A percentile compares a stretch with the other conserved stretches of the same genome.
Conservation (phyloP, 148 eudicot species). For the Arbutus unedo region DNA sequence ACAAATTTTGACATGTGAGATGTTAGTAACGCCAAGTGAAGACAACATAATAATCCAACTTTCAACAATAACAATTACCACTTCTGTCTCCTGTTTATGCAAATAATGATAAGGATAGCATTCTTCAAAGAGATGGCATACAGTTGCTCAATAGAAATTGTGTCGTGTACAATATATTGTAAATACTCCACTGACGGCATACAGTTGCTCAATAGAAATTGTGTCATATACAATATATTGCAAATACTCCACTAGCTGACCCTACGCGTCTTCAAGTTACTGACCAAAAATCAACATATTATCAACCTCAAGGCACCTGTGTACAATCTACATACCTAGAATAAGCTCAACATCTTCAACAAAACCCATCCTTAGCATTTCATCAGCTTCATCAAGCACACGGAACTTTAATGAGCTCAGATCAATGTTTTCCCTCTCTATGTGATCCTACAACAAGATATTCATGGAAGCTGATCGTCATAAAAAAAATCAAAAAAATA, state of each 20-base stretch:
- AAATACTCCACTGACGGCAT: background rate
- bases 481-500: background rate
- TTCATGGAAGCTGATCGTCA: background rate
- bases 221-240: background rate
- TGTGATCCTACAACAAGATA: constrained; percentile 54
- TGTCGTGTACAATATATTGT: background rate
- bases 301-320: background rate
- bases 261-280: background rate
- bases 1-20: constrained; percentile 5
- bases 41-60: background rate
- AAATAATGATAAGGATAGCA: no score
- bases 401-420: constrained; percentile 78
- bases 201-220: background rate
- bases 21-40: background rate
- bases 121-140: background rate
- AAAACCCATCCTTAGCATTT: constrained; percentile 91
- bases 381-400: constrained; percentile 97
- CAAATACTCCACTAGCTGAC: background rate
- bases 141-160: background rate
- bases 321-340: constrained; percentile 42
- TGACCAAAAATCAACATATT: background rate
- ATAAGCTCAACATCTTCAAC: constrained; percentile 94
- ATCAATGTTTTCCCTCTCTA: constrained; percentile 70
- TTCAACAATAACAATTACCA: background rate
- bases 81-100: background rate